Evolutionary conservation across 768 basidiomycete genomes (phyloP), one percentile per base, ranked within the genome.

Genomic region (Phaeolepiota aurea): DNA sequence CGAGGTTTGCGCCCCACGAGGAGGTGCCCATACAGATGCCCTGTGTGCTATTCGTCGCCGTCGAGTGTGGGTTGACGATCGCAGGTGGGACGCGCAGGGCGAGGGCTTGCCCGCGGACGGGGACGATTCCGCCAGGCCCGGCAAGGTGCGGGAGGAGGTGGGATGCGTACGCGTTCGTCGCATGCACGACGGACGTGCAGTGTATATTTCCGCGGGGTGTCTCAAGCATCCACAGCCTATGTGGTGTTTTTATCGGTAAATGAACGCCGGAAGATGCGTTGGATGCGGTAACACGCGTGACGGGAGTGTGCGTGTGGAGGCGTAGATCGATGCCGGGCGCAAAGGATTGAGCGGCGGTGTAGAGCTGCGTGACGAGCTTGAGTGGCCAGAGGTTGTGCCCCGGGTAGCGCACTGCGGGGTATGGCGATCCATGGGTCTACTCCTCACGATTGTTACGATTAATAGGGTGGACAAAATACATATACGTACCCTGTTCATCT

Each of bases 121-220:
- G 88, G 3, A 84, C 59, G 40, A 90, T 78, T 1, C 74, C 72
- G 1, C 48, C 45, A 11, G 67, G 65, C 0, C 79, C 76, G 5
- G 66, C 49, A 20, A 91, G 54, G 43, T 77, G 72, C 0, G 86
- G 84, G n/a, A 96, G 65, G 23, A 94, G 72, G 49, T 84, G 71
- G 3, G 81, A 74, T 9, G 80, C 75, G 45, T 93, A 92, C 0
- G 67, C 92, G 50, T 96, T 96, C 7, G 88, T 92, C 0, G 87
- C 88, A 54, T 92, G 88, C 3, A 96, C 64, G 32, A 94, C 73
- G 44, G 79, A 77, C 14, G 66, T 58, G 46, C 83, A 79, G 3
- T 54, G 31, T 15, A 90, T 55, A 1, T 52, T 47, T 1, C 91
- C 89, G n/a, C 87, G 73, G 0, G 79, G 71, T 0, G 89, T 92